Evolutionary conservation across 257 asterid genomes (phyloP).

Genomic region (Voacanga thouarsii): DNA sequence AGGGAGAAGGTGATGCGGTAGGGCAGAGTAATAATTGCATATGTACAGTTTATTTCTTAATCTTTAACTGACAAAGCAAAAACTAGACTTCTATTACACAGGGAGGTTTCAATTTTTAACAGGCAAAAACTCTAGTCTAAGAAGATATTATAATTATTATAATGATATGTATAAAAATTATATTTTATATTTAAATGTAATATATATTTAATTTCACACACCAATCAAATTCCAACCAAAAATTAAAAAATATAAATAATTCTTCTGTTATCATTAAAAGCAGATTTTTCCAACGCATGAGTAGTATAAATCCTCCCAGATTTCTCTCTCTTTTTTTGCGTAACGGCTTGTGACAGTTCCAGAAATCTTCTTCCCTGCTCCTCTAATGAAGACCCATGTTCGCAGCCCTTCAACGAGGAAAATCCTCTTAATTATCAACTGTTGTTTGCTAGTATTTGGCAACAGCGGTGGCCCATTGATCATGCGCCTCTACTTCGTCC

Average conservation of each 20-base stretch:
- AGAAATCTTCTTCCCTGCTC: too few relatives aligned
- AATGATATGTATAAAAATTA: too few relatives aligned
- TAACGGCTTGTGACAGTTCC: not conserved
- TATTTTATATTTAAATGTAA: not conserved
- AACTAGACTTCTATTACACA: too few relatives aligned
- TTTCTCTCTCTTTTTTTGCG: not conserved
- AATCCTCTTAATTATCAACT: constrained; percentile 19
- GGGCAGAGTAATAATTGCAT: too few relatives aligned
- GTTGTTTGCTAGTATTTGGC: constrained; percentile 17
- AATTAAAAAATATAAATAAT: not conserved
- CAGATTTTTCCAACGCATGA: too few relatives aligned
- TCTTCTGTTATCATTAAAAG: not conserved
- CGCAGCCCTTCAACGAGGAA: not conserved
- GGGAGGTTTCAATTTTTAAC: too few relatives aligned
- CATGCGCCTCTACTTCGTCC: constrained; percentile 28
- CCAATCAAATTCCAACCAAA: not conserved
- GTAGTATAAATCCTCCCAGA: not conserved
- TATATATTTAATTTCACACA: not conserved
- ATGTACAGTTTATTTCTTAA: too few relatives aligned
- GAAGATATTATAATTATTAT: too few relatives aligned
- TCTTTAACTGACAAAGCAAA: too few relatives aligned
- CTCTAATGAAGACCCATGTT: not conserved
- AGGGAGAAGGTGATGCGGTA: too few relatives aligned
- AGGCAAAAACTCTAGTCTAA: too few relatives aligned
- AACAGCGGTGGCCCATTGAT: constrained; percentile 27